Evolutionary conservation across 129 eudicot genomes (phyloP), one percentile per base, ranked within the genome.

Genomic region (Tanacetum coccineum): DNA sequence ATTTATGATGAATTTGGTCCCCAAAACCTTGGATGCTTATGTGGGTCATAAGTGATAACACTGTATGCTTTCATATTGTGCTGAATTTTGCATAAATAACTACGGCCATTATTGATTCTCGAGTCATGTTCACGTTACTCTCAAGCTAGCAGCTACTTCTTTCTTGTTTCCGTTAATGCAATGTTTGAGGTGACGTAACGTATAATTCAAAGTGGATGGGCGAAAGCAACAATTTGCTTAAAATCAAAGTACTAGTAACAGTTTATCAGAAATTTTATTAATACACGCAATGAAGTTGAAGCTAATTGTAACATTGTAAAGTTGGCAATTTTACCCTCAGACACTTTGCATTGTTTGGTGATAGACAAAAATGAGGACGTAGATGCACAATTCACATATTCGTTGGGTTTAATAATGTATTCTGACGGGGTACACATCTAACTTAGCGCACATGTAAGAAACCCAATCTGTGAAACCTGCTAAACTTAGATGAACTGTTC

Each of bases 281-380:
- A 11, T 67, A 6, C 72, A 52, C 15, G 9, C 72, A 51, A 10
- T 30, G 28, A 49, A 66, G 26, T 66, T 66, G 59, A 50, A 53
- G 59, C 60, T 50, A 50, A 50, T 25, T 15, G 30, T 49, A 17
- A 28, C 18, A 50, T 49, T 67, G 56, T 70, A 11, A 22, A 57
- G 66, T 45, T 57, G 48, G 55, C 42, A 32, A 18, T 6, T 69
- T 56, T 55, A 5, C 55, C 54, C 64, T 42, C 8, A 17, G 40
- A 22, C 20, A 20, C 26, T 55, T 53, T 53, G 32, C 55, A 3
- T 49, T 48, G 36, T 51, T 66, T 25, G 46, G 5, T 48, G 71
- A 67, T 36, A 39, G 6, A 19, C 60, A 14, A 52, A 36, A 15
- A 8, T 26, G 21, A 32, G 50, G 36, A 68, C 56, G 53, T 20